A percentile compares a stretch with the other conserved stretches of the same genome.
phyloP scores from a whole-genome alignment of 1,284 basidiomycete genomes.

The Sphaerobolus stellatus region DNA sequence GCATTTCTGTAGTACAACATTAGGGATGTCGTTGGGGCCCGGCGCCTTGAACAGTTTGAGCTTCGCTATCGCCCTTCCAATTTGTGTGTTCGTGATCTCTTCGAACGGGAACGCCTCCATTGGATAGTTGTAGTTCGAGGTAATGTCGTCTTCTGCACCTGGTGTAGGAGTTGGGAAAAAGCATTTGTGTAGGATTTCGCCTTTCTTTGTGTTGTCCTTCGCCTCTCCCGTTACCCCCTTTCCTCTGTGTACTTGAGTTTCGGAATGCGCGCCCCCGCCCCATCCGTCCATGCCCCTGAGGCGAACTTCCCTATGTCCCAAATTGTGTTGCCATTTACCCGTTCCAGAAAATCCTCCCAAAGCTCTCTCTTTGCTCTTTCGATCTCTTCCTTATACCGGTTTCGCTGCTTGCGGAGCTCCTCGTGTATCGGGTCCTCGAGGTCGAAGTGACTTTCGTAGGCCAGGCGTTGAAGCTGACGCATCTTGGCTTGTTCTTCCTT shows the following conservation, averaged over 20 bases:
- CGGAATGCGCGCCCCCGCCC: conserved; percentile 27
- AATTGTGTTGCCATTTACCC: conserved; percentile 20
- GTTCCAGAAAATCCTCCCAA: conserved; percentile 31
- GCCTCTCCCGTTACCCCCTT: not conserved
- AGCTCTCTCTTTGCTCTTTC: conserved; percentile 25
- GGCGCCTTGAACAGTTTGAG: conserved; percentile 32
- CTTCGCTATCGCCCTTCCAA: conserved; percentile 14
- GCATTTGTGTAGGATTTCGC: conserved; percentile 46
- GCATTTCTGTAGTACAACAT: conserved; percentile 27
- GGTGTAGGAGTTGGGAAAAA: conserved; percentile 20
- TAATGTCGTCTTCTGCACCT: not conserved
- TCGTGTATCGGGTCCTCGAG: conserved; percentile 23
- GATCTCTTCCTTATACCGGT: too few species aligned
- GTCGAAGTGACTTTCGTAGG: conserved; percentile 11
- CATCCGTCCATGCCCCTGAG: too few species aligned
- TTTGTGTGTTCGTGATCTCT: conserved; percentile 19
- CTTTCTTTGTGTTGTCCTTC: conserved; percentile 40
- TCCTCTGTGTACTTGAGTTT: conserved; percentile 13
- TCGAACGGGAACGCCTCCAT: conserved; percentile 14
- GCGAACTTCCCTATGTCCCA: too few species aligned
- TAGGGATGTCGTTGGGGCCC: conserved; percentile 32
- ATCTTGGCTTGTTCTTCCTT: conserved; percentile 14
- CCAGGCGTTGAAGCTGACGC: conserved; percentile 19
- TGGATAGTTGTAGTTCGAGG: conserved; percentile 22
- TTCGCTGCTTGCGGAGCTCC: conserved; percentile 21